Base-by-base conservation (phyloP, 1,284 basidiomycete species). In the Xerocomus cyaneibrunnescens region DNA sequence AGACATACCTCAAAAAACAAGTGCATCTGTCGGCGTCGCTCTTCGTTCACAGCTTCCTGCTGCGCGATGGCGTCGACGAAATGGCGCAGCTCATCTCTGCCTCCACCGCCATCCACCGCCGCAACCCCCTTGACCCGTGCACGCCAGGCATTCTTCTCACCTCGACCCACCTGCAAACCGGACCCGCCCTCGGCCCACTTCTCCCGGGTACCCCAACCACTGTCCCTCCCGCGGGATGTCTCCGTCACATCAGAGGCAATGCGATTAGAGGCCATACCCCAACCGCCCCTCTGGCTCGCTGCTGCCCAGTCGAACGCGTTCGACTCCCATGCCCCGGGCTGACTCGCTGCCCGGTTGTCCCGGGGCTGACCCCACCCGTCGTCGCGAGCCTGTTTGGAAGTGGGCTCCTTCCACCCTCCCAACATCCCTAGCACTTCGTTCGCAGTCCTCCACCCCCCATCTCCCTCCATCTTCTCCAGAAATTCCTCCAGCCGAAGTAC, bases 21-120 rank as follows among this genome's bases (percentile, higher is more conserved):
- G 52, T 80, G 73, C 76, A 85, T 77, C 45, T 69, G 56, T 49
- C 60, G 62, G 45, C 69, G 76, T 21, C 74, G 72, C 34, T 71
- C 67, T 14, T 69, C 67, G 54, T 72, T 68, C 9, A 66, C 75
- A 7, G 69, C 68, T 50, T 73, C 65, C 51, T 72, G 70, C 13
- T 63, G 67, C 2, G 80, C 79, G 40, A 80, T 66, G 22, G 69
- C 63, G 45, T 84, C 81, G 16, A 80, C 79, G 55, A 84, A 81
- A 3, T 70, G 57, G 46, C 48, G 53, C 19, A 48, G 27, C 16
- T 51, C 54, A 36, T 57, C 51, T 23, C 38, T 45, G 7, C 44
- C 36, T 7, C 40, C 34, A 28, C 35, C 28, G 28, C 43, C 40
- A 10, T 36, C 50, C 47, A 52, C 50, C 3, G 51, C 48, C 14